Evolutionary conservation across 169 alveolate genomes (phyloP), one percentile per base, ranked within the genome.

Genomic region (Eimeria praecox): DNA sequence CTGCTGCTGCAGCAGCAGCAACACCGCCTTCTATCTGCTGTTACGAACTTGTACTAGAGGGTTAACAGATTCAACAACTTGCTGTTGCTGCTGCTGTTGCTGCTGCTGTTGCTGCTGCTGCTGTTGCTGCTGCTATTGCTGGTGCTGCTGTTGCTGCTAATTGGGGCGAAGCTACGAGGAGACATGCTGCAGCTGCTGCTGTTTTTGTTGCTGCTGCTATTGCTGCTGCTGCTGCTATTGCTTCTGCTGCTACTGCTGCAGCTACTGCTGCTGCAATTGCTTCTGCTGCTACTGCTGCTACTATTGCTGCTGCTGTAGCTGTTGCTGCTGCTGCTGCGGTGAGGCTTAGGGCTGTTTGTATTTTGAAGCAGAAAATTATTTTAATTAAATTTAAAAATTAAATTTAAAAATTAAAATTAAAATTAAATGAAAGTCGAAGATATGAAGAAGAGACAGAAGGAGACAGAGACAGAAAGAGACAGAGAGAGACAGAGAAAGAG

Each of bases 111-210:
- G 20, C 6, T 52, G 59, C 59, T 52, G 59, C 59, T 52, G 20
- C 6, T 52, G 59, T 20, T n/a, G 75, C 75, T 64, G 75, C 40
- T 64, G 75, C 75, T 64, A 27, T 27, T 64, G n/a, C 66, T 80
- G 89, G 66, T 80, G 89, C 38, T 52, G 59, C 59, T 52, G 59
- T 14, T 16, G 38, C n/a, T n/a, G n/a, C n/a, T n/a, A n/a, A n/a
- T n/a, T n/a, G n/a, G n/a, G n/a, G n/a, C n/a, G n/a, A n/a, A n/a
- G n/a, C n/a, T n/a, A n/a, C n/a, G n/a, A n/a, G n/a, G n/a, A n/a
- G n/a, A n/a, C n/a, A n/a, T n/a, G n/a, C n/a, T n/a, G n/a, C n/a
- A n/a, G n/a, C n/a, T n/a, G n/a, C n/a, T n/a, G n/a, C n/a, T n/a
- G n/a, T 12, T 14, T 56, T 56, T 56, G 66, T 56, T 12, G 12